Base-by-base conservation (phyloP, 768 basidiomycete species). In the Obba rivulosa region DNA sequence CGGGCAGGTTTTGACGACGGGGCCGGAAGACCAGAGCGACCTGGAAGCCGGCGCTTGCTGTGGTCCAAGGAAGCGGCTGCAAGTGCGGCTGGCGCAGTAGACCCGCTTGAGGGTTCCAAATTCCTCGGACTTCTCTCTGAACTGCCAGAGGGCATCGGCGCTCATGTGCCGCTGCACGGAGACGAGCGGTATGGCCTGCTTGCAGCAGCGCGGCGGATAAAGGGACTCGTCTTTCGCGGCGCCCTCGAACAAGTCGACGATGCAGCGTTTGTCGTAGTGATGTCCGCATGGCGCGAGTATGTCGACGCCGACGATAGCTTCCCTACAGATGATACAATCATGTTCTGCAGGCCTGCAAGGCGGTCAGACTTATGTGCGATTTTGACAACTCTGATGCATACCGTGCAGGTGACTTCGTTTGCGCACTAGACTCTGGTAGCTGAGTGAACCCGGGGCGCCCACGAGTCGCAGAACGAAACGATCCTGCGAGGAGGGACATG, bases 161-260 rank as follows among this genome's bases (percentile, higher is more conserved):
- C 58, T 21, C 23, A 72, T 51, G 45, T 69, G 61, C 2, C 39
- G 36, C 24, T 41, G 51, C 21, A 69, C 64, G 2, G 51, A 51
- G 11, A 28, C 10, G 28, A 65, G 38, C 24, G 67, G 53, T 18
- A 74, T 67, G 8, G 51, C 49, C 24, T 56, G 56, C 25, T 62
- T 52, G 50, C 72, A 73, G 51, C 72, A 73, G 21, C 65, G 64
- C 24, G 72, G 71, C 3, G 71, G 72, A 52, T 62, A 71, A 17
- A 73, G 60, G 1, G 63, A 58, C 48, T 73, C 72, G 52, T 73
- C 72, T 18, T 48, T 55, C 3, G 57, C 62, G 0, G 69, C 58
- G 17, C 60, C 52, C 28, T 65, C 54, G 57, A 71, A 68, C 34
- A 73, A 63, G 20, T 62, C 51, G 3, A 58, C 56, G 21, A 62